Evolutionary conservation across 2,329 filamentous ascomycete genomes (phyloP).

Genomic region (Penicillium sp.): DNA sequence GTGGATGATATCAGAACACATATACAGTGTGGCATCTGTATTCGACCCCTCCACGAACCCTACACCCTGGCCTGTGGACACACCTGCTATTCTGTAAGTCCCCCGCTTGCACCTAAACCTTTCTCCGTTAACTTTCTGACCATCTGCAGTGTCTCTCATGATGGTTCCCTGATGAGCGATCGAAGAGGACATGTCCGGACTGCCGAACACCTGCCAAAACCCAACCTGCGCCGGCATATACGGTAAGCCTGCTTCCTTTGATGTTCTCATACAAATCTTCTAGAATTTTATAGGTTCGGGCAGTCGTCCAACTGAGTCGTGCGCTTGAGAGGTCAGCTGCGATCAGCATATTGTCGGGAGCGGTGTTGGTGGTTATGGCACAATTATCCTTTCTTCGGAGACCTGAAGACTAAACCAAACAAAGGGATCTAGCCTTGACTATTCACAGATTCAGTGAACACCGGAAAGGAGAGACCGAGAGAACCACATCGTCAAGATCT

Average conservation of each 20-base stretch:
- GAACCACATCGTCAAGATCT: too few species aligned
- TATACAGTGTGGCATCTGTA: constrained; percentile 64
- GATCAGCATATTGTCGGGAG: too few species aligned
- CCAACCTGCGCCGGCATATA: constrained; percentile 59
- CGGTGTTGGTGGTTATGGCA: too few species aligned
- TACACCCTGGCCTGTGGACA: constrained; percentile 65
- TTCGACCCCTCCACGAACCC: constrained; percentile 63
- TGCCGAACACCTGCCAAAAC: constrained; percentile 57
- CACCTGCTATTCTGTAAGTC: constrained; percentile 61
- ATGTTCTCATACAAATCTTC: neutral
- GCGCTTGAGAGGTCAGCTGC: too few species aligned
- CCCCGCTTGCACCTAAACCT: neutral
- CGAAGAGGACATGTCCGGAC: constrained; percentile 63
- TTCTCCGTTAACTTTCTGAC: constrained; percentile 18
- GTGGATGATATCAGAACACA: constrained; percentile 57
- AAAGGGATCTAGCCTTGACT: too few species aligned
- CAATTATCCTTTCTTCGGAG: too few species aligned
- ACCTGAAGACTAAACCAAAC: too few species aligned
- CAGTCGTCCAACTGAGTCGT: constrained; percentile 58
- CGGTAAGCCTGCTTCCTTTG: constrained; percentile 42
- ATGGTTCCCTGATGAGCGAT: constrained; percentile 51
- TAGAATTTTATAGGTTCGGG: constrained; percentile 49
- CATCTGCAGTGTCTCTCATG: constrained; percentile 50
- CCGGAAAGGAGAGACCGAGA: too few species aligned
- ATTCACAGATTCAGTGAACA: too few species aligned